Percentiles rank a stretch among this genome's conserved stretches.
phyloP scores from a whole-genome alignment of 2,329 filamentous ascomycete species.

The Apiospora aurea region DNA sequence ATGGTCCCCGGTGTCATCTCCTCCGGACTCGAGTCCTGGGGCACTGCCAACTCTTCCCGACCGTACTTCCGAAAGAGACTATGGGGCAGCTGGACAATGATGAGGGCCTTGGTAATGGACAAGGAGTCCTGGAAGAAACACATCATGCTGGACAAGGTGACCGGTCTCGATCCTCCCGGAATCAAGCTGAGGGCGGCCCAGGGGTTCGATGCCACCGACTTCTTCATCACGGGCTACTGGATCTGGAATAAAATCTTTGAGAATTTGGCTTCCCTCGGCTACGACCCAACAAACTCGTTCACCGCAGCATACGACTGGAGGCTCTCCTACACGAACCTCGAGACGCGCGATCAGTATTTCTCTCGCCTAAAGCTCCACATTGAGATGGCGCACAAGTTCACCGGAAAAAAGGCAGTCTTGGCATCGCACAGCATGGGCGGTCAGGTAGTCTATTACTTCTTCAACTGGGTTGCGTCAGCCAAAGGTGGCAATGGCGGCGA shows the following conservation, averaged over 20 bases:
- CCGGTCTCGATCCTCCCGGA: slow-evolving; percentile 87
- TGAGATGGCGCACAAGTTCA: slow-evolving; percentile 78
- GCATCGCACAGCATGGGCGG: slow-evolving; percentile 98
- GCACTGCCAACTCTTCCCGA: slow-evolving; percentile 82
- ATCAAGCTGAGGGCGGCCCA: slow-evolving; percentile 93
- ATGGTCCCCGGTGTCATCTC: slow-evolving; percentile 99
- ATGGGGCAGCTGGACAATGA: slow-evolving; percentile 99
- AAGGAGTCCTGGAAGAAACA: slow-evolving; percentile 95
- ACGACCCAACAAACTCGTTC: slow-evolving; percentile 82
- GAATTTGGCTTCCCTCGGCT: slow-evolving; percentile 93
- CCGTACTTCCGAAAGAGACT: slow-evolving; percentile 93
- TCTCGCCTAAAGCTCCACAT: slow-evolving; percentile 89
- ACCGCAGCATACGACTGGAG: slow-evolving; percentile 89
- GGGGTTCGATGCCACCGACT: slow-evolving; percentile 97
- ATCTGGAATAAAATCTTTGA: slow-evolving; percentile 99
- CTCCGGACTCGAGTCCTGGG: slow-evolving; percentile 96
- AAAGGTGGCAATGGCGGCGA: slow-evolving; percentile 82
- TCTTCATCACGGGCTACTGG: slow-evolving; percentile 93
- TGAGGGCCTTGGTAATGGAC: slow-evolving; percentile 90
- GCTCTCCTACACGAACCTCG: slow-evolving; percentile 87
- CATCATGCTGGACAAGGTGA: slow-evolving; percentile 93
- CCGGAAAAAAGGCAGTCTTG: slow-evolving; percentile 81
- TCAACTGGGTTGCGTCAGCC: slow-evolving; percentile 82
- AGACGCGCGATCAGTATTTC: slow-evolving; percentile 92
- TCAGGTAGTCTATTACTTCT: slow-evolving; percentile 87